These are phyloP conservation scores for Posidonia australis DNA, from an alignment of 106 monocot species.

Conservation along the genomic window DNA sequence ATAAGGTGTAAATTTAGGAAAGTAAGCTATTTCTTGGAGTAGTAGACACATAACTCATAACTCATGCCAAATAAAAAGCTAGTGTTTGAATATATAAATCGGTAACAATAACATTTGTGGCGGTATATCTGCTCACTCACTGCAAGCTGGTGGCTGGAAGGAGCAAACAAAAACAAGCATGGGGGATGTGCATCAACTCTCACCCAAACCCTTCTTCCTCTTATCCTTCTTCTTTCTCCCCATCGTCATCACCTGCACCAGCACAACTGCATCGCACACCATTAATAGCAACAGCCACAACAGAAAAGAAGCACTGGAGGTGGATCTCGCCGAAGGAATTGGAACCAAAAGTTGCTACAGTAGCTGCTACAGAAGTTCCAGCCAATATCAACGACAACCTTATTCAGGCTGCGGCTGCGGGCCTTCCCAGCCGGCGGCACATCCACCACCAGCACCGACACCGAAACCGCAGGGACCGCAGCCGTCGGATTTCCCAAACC, in stretches of 20 bases:
- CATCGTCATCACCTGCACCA: neutral
- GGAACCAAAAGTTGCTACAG: neutral
- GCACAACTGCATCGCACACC: too few species aligned
- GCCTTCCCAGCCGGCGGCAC: neutral
- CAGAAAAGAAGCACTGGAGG: neutral
- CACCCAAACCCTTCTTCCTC: neutral
- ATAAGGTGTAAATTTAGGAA: too few species aligned
- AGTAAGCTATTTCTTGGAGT: too few species aligned
- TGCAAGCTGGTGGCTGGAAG: too few species aligned
- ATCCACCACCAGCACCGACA: neutral
- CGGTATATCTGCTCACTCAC: too few species aligned
- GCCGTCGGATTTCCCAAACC: constrained; percentile 9
- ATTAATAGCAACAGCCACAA: neutral
- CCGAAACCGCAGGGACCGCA: neutral
- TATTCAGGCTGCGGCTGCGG: neutral
- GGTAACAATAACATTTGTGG: too few species aligned
- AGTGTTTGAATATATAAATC: too few species aligned
- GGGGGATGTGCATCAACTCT: neutral
- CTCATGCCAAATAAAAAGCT: too few species aligned
- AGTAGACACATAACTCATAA: too few species aligned
- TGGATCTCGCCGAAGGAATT: too few species aligned
- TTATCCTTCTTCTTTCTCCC: neutral
- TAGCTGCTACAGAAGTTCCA: neutral
- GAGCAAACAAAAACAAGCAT: too few species aligned
- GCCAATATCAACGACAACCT: neutral